Evolutionary conservation across 73 alveolate species (phyloP), one percentile per base, ranked within the genome.

Genomic region (Symbiodinium natans): DNA sequence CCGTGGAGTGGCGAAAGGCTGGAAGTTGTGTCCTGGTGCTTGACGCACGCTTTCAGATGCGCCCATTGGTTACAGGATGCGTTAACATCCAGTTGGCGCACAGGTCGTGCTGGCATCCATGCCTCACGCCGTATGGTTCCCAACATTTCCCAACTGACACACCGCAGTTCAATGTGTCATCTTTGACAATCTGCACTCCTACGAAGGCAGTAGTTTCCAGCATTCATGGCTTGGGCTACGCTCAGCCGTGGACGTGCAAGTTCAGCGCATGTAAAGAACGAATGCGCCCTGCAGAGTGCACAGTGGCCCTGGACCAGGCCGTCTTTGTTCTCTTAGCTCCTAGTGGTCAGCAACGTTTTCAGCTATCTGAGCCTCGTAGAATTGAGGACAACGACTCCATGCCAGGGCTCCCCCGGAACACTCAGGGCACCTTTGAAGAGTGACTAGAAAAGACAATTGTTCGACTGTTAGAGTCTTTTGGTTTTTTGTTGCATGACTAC

Each of bases 11-110:
- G 95, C 73, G 17, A 59, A 68, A 59, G 95, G 95, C 86, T 89
- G 95, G 95, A 89, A 89, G 86, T 38, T 89, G 27, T 89, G 95
- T 83, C 95, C 95, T 46, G 48, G 86, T 3, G 31, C 63, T 34
- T 27, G 36, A 15, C 33, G 48, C n/a, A 17, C 43, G 13, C 36
- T 63, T 63, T 23, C 36, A 63, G 13, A 63, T 29, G 36, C 27
- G 29, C 36, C 31, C 80, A 63, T 63, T 31, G 27, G 2, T 63
- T 25, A 36, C 80, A 63, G 80, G 80, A 63, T 36, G 80, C 27
- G 13, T 29, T 23, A 63, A 63, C 80, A 36, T 63, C 80, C 36
- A 25, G 36, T 63, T 63, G 80, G 33, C 80, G 19, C 27, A 29
- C 80, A 63, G 80, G 80, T 31, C 36, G 80, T 63, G 17, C 36